phyloP scores from a whole-genome alignment of 2,329 filamentous ascomycete genomes.

The Hansfordia pulvinata region DNA sequence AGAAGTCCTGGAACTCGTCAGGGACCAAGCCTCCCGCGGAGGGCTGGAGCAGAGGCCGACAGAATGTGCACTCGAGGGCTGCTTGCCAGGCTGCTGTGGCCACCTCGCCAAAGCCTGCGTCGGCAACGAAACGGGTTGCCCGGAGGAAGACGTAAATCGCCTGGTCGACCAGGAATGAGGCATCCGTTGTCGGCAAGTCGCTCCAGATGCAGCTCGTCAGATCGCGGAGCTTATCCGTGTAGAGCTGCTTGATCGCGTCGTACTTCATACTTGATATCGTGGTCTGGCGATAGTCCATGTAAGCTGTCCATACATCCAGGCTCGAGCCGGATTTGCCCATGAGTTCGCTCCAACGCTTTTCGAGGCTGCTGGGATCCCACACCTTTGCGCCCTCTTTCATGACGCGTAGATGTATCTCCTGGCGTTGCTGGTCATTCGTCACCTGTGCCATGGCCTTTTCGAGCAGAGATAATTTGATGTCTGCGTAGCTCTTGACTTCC shows the following conservation, averaged over 20 bases:
- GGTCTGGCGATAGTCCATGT: constrained; percentile 61
- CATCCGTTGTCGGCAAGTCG: no score
- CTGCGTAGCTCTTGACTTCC: constrained; percentile 56
- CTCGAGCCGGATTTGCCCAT: constrained; percentile 40
- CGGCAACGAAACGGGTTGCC: constrained; percentile 57
- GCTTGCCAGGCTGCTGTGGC: constrained; percentile 76
- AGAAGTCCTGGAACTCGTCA: constrained; percentile 54
- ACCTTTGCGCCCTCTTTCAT: constrained; percentile 62
- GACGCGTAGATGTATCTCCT: constrained; percentile 50
- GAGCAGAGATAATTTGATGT: constrained; percentile 69
- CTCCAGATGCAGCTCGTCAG: constrained; percentile 9
- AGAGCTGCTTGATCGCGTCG: constrained; percentile 47
- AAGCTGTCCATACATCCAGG: constrained; percentile 58
- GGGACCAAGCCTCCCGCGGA: constrained; percentile 14
- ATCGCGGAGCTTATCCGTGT: constrained; percentile 40
- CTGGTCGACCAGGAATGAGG: constrained; percentile 1
- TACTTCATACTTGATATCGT: constrained; percentile 54
- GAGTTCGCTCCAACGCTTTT: constrained; percentile 51
- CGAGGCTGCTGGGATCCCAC: constrained; percentile 53
- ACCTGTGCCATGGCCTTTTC: constrained; percentile 59
- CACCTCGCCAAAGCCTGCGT: constrained; percentile 67
- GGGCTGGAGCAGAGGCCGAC: constrained; percentile 28
- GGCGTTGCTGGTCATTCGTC: constrained; percentile 28
- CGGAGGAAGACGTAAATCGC: constrained; percentile 59
- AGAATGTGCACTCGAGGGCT: constrained; percentile 58